phyloP scores from a whole-genome alignment of 2,329 filamentous ascomycete genomes.

The Fusarium multiceps region DNA sequence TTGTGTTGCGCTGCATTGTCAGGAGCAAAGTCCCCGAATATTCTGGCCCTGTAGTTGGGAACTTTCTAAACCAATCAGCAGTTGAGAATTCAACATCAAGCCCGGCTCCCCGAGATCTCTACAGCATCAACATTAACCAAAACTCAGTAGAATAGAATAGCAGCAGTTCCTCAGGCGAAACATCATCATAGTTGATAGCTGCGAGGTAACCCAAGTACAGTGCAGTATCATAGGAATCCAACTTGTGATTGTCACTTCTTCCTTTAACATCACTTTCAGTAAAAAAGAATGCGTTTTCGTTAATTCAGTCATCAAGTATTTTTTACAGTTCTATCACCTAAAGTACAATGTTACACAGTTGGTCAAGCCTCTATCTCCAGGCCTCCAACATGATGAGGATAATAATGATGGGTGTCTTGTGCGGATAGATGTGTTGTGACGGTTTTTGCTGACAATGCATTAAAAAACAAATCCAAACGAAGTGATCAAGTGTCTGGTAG shows the following conservation, averaged over 20 bases:
- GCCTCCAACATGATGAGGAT: slow-evolving; percentile 33
- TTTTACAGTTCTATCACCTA: slow-evolving; percentile 46
- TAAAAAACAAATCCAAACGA: slow-evolving; percentile 40
- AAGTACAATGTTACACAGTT: slow-evolving; percentile 45
- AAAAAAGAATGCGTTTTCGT: neutral
- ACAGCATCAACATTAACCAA: neutral
- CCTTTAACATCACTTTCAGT: neutral
- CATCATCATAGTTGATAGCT: neutral
- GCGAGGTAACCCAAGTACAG: neutral
- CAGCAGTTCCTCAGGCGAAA: neutral
- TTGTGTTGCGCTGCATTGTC: neutral
- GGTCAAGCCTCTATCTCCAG: slow-evolving; percentile 18
- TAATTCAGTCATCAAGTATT: slow-evolving; percentile 9
- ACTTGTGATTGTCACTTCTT: neutral
- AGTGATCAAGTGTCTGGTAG: slow-evolving; percentile 43
- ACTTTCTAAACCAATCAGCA: slow-evolving; percentile 49
- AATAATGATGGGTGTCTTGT: slow-evolving; percentile 7
- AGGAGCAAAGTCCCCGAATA: slow-evolving; percentile 18
- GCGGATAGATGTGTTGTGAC: slow-evolving; percentile 1
- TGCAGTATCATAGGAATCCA: neutral
- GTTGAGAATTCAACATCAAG: neutral
- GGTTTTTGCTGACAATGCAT: slow-evolving; percentile 40
- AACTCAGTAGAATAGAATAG: neutral
- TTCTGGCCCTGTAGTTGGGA: slow-evolving; percentile 24
- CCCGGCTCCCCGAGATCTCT: neutral